Percentiles rank a stretch among this genome's conserved stretches.
These are phyloP conservation scores for Vickermania spadyakhi DNA, from an alignment of 208 protist genomes.

Conservation along the genomic window DNA sequence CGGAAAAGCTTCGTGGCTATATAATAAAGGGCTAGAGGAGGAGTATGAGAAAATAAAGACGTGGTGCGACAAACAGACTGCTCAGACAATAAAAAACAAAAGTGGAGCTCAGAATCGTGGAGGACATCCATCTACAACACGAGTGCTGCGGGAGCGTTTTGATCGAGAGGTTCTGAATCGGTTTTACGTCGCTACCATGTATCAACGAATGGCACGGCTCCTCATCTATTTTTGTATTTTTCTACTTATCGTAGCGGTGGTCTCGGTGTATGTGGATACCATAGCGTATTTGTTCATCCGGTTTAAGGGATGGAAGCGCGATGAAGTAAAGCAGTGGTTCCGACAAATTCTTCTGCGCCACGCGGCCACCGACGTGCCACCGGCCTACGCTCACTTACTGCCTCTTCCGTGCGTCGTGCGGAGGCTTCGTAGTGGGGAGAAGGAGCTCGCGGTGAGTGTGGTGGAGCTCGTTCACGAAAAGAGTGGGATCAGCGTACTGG, in stretches of 20 bases:
- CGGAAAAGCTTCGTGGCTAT: conserved; percentile 62
- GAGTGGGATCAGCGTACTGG: conserved; percentile 43
- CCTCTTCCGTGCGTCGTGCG: conserved; percentile 50
- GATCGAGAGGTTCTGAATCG: conserved; percentile 54
- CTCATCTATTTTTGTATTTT: conserved; percentile 22
- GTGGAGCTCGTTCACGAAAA: conserved; percentile 45
- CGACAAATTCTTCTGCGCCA: conserved; percentile 46
- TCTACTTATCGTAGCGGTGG: conserved; percentile 32
- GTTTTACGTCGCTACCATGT: conserved; percentile 76
- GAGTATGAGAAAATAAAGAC: conserved; percentile 42
- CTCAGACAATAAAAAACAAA: background rate
- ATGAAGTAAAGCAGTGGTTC: conserved; percentile 52
- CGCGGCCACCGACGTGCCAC: conserved; percentile 51
- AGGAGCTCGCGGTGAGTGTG: conserved; percentile 45
- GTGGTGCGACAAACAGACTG: conserved; percentile 43
- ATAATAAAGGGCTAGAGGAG: conserved; percentile 55
- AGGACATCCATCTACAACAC: background rate
- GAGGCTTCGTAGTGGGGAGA: conserved; percentile 9
- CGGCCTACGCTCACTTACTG: conserved; percentile 51
- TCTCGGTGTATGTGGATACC: conserved; percentile 43
- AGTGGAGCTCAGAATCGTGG: background rate
- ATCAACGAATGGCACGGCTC: conserved; percentile 61
- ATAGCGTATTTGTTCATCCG: conserved; percentile 51
- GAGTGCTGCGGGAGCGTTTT: conserved; percentile 71
- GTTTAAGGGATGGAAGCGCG: conserved; percentile 30